These are phyloP conservation scores for Mycena epipterygia DNA, from an alignment of 768 basidiomycete genomes.

Conservation along the genomic window DNA sequence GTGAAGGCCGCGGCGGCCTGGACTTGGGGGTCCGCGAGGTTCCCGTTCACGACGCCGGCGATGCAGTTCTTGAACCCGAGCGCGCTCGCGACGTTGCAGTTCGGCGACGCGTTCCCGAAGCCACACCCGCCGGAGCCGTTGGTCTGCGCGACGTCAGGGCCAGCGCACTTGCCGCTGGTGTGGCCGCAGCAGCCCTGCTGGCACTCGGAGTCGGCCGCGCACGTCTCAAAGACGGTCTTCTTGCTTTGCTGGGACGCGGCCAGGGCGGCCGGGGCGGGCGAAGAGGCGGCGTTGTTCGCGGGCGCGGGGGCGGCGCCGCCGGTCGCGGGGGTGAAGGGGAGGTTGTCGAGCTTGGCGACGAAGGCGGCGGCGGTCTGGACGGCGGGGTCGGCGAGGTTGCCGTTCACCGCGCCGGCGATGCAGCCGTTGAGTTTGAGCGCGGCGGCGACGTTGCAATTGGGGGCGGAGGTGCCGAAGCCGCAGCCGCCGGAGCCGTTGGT, in stretches of 20 bases:
- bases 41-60: background rate
- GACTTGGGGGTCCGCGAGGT: background rate
- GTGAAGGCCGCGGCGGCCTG: slow-evolving; percentile 14
- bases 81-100: slow-evolving; percentile 36
- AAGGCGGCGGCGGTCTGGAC: background rate
- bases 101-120: slow-evolving; percentile 35
- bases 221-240: slow-evolving; percentile 36
- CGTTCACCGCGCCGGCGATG: background rate
- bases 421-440: background rate
- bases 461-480: background rate
- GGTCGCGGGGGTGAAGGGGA: background rate
- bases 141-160: slow-evolving; percentile 38
- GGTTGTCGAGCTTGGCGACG: slow-evolving; percentile 1
- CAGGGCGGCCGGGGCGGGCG: no score
- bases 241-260: no score
- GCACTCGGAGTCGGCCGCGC: slow-evolving; percentile 39
- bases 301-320: slow-evolving; percentile 26
- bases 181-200: slow-evolving; percentile 40
- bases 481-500: background rate
- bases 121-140: slow-evolving; percentile 41
- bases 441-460: slow-evolving; percentile 9
- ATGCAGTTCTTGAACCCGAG: slow-evolving; percentile 23
- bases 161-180: slow-evolving; percentile 40
- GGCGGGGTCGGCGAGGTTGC: background rate
- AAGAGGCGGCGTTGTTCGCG: no score